These are phyloP conservation scores for Kwoniella newhampshirensis DNA, from an alignment of 768 basidiomycete species.

Conservation along the genomic window DNA sequence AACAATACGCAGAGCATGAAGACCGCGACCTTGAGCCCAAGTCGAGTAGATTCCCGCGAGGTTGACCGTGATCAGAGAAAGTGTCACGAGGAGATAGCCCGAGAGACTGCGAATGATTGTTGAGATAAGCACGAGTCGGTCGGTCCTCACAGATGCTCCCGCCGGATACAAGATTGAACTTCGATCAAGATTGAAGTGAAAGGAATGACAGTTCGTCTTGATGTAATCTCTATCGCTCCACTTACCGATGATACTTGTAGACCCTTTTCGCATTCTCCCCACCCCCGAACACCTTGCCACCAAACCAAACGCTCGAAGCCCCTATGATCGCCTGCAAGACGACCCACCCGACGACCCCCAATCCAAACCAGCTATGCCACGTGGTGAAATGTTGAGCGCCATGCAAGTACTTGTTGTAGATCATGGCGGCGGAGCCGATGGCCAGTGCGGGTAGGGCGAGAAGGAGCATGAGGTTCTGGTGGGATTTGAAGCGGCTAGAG, in stretches of 20 bases:
- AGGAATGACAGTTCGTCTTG: too few species aligned
- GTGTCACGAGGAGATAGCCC: conserved; percentile 68
- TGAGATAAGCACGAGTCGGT: conserved; percentile 6
- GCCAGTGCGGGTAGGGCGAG: conserved; percentile 63
- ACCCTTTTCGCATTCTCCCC: conserved; percentile 67
- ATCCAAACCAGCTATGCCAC: conserved; percentile 77
- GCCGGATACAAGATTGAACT: not conserved
- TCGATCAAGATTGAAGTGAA: not conserved
- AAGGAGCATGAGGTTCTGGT: conserved; percentile 65
- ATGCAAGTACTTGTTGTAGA: conserved; percentile 63
- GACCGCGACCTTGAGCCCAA: conserved; percentile 56
- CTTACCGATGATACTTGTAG: conserved; percentile 76
- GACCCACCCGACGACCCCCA: conserved; percentile 66
- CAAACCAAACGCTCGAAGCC: conserved; percentile 74
- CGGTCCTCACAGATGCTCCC: not conserved
- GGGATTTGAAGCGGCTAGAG: conserved; percentile 66
- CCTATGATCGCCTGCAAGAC: conserved; percentile 63
- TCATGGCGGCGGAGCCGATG: conserved; percentile 64
- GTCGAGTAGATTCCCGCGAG: conserved; percentile 70
- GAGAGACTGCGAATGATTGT: conserved; percentile 58
- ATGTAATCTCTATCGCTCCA: too few species aligned
- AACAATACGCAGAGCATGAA: conserved; percentile 26
- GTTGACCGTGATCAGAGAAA: conserved; percentile 64
- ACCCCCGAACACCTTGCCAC: conserved; percentile 69
- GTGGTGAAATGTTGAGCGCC: conserved; percentile 64